These are phyloP conservation scores for Schwanniomyces occidentalis DNA, from an alignment of 805 yeast genomes.

Conservation along the genomic window DNA sequence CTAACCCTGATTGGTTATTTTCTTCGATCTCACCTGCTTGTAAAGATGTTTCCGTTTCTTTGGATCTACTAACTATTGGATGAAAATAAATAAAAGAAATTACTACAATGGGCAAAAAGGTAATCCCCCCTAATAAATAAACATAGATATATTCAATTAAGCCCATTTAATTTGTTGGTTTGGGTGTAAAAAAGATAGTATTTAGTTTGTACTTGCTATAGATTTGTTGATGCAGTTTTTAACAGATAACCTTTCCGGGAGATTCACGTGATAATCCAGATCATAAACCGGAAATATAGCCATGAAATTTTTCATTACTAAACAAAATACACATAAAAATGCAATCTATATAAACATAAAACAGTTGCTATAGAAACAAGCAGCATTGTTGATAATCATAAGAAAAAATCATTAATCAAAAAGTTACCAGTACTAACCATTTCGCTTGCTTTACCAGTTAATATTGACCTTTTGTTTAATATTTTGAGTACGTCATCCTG, in stretches of 20 bases:
- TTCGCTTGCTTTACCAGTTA: slow-evolving; percentile 44
- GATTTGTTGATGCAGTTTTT: no score
- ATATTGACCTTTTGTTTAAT: slow-evolving; percentile 35
- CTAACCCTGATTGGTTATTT: slow-evolving; percentile 56
- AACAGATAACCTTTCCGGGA: no score
- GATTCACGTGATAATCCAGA: no score
- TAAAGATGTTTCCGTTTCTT: slow-evolving; percentile 18
- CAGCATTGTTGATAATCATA: slow-evolving; percentile 24
- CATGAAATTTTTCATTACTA: no score
- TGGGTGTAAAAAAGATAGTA: no score
- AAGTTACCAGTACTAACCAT: slow-evolving; percentile 44
- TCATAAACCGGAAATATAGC: no score
- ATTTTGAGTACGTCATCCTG: slow-evolving; percentile 31
- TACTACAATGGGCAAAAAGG: slow-evolving; percentile 66
- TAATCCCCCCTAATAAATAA: slow-evolving; percentile 78
- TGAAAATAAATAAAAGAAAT: slow-evolving; percentile 39
- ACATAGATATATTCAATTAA: slow-evolving; percentile 35
- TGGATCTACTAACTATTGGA: slow-evolving; percentile 29
- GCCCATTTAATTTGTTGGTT: slow-evolving; percentile 6
- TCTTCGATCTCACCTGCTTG: slow-evolving; percentile 71
- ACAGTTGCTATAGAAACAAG: no score
- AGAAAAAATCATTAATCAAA: slow-evolving; percentile 43
- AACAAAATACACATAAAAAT: no score
- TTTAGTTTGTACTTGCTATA: no score
- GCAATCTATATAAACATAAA: no score